These are phyloP conservation scores for Carnegiea gigantea DNA, from an alignment of 179 eudicot genomes.

Conservation along the genomic window DNA sequence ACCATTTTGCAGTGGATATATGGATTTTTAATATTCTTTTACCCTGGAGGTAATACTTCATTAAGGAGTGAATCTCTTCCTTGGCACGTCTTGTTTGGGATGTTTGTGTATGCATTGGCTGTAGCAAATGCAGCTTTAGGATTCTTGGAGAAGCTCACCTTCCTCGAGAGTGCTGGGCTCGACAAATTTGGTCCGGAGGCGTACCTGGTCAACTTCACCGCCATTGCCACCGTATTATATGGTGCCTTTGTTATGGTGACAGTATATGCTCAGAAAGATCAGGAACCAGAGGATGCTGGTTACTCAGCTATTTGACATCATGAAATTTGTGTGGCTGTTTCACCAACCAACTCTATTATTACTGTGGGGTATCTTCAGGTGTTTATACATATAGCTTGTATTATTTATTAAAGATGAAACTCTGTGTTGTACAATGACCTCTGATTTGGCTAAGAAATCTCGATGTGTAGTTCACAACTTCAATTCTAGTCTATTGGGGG, in stretches of 20 bases:
- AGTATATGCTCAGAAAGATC: constrained; percentile 46
- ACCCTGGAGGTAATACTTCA: constrained; percentile 59
- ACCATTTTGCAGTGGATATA: constrained; percentile 67
- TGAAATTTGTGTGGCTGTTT: not conserved
- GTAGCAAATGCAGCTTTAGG: constrained; percentile 72
- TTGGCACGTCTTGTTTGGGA: constrained; percentile 76
- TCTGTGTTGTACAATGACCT: not conserved
- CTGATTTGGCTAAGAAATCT: not conserved
- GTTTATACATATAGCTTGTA: not conserved
- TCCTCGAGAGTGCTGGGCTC: constrained; percentile 60
- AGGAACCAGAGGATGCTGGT: constrained; percentile 33
- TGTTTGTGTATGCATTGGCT: constrained; percentile 65
- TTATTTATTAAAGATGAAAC: not conserved
- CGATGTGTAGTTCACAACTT: too few species aligned
- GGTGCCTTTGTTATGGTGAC: constrained; percentile 74
- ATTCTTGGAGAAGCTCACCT: constrained; percentile 92
- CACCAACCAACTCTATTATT: not conserved
- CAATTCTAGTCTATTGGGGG: too few species aligned
- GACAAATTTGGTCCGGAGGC: constrained; percentile 84
- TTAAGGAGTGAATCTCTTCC: constrained; percentile 73
- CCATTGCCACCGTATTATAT: constrained; percentile 56
- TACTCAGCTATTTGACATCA: constrained; percentile 34
- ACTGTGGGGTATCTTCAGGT: not conserved
- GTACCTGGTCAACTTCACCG: constrained; percentile 85
- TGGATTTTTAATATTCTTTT: constrained; percentile 80